phyloP scores from a whole-genome alignment of 2,329 filamentous ascomycete genomes.

The Sclerotinia subarctica region DNA sequence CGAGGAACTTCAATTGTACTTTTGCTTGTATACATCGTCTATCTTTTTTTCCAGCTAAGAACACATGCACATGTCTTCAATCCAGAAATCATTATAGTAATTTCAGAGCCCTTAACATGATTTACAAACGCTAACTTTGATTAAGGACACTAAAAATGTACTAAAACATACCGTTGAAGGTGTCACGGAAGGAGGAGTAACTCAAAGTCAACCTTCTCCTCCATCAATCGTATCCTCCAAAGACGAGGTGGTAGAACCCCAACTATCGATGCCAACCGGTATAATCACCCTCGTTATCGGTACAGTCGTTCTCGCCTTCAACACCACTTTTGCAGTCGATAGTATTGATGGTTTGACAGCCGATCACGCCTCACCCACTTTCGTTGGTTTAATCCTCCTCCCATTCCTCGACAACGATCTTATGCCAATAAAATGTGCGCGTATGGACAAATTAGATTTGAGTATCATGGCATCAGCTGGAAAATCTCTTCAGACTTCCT shows the following conservation, averaged over 20 bases:
- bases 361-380: conserved; percentile 66
- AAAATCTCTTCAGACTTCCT: conserved; percentile 74
- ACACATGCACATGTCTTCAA: conserved; percentile 11
- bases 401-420: conserved; percentile 73
- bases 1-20: conserved; percentile 29
- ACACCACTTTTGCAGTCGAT: conserved; percentile 63
- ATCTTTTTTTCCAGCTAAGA: neutral
- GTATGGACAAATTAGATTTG: conserved; percentile 68
- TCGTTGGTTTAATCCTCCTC: conserved; percentile 72
- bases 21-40: conserved; percentile 32
- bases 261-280: neutral
- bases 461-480: conserved; percentile 76
- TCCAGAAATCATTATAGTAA: neutral
- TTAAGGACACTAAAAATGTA: conserved; percentile 24
- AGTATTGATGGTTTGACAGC: conserved; percentile 69
- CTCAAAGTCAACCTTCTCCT: neutral
- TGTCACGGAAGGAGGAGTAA: conserved; percentile 52
- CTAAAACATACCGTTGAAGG: conserved; percentile 55
- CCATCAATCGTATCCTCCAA: neutral
- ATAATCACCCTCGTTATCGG: neutral
- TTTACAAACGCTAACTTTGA: conserved; percentile 37
- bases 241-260: neutral
- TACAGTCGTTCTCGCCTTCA: conserved; percentile 13
- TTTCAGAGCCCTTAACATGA: neutral
- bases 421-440: conserved; percentile 74